Evolutionary conservation across 805 yeast species (phyloP).

Genomic region (Pichia paraexigua): DNA sequence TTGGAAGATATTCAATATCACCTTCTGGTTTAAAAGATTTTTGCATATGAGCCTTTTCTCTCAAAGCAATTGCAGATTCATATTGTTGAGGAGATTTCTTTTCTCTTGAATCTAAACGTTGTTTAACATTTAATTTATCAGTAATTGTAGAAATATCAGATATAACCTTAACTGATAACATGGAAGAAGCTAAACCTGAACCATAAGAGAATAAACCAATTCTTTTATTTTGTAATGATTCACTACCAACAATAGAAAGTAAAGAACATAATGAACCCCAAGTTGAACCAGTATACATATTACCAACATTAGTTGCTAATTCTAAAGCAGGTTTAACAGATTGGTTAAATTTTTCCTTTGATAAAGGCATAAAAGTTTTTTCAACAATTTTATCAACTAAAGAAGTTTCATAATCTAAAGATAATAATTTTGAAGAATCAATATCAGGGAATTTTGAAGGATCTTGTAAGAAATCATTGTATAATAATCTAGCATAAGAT

Average conservation of each 20-base stretch:
- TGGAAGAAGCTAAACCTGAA: constrained; percentile 91
- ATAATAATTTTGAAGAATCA: constrained; percentile 38
- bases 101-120: constrained; percentile 58
- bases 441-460: constrained; percentile 55
- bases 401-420: constrained; percentile 64
- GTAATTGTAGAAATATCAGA: constrained; percentile 73
- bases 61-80: constrained; percentile 69
- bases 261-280: constrained; percentile 83
- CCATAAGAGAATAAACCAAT: constrained; percentile 95
- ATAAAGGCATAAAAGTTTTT: constrained; percentile 71
- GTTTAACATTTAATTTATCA: constrained; percentile 56
- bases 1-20: constrained; percentile 55
- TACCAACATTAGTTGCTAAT: constrained; percentile 95
- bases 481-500: constrained; percentile 85
- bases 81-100: constrained; percentile 70
- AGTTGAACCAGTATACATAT: constrained; percentile 93
- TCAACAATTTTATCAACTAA: constrained; percentile 75
- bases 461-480: constrained; percentile 75
- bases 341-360: constrained; percentile 59
- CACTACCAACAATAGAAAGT: constrained; percentile 66
- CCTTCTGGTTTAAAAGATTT: constrained; percentile 78
- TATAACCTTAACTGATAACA: constrained; percentile 69
- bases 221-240: constrained; percentile 70
- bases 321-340: constrained; percentile 74
- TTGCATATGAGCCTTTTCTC: constrained; percentile 85